phyloP scores from a whole-genome alignment of 192 early-diverging fungal species.

The Backusella australiensis region DNA sequence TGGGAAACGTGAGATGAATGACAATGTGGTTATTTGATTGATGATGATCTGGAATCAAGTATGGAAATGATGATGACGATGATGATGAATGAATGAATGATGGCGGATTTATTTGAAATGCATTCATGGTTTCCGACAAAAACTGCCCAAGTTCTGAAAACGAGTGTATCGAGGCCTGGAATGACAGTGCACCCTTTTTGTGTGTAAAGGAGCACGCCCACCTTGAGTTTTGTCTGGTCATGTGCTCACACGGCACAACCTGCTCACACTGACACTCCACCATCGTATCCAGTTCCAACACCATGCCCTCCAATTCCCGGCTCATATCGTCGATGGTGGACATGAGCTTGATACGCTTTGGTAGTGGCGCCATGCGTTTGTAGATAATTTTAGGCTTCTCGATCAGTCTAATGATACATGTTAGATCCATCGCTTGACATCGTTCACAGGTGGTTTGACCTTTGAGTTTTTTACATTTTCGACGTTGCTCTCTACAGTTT shows the following conservation, averaged over 20 bases:
- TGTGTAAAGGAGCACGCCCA: neutral
- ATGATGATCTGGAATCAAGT: neutral
- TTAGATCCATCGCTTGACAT: neutral
- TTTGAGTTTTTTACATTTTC: neutral
- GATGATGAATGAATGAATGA: neutral
- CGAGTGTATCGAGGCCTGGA: neutral
- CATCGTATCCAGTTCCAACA: neutral
- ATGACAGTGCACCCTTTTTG: neutral
- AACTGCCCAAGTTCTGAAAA: neutral
- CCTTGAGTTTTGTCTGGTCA: neutral
- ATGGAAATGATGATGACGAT: neutral
- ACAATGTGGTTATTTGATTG: neutral
- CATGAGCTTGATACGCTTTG: neutral
- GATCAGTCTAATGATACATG: neutral
- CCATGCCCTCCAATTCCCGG: neutral
- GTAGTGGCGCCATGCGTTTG: neutral
- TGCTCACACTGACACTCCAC: neutral
- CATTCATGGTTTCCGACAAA: neutral
- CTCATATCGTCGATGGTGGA: neutral
- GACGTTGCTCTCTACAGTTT: neutral
- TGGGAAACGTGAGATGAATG: neutral
- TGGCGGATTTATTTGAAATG: neutral
- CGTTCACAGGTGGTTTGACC: neutral
- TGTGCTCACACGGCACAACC: neutral
- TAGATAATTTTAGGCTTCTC: neutral